A percentile compares a stretch with the other conserved stretches of the same genome.
Conservation (phyloP, 1,284 basidiomycete genomes). For the Athelia psychrophila region DNA sequence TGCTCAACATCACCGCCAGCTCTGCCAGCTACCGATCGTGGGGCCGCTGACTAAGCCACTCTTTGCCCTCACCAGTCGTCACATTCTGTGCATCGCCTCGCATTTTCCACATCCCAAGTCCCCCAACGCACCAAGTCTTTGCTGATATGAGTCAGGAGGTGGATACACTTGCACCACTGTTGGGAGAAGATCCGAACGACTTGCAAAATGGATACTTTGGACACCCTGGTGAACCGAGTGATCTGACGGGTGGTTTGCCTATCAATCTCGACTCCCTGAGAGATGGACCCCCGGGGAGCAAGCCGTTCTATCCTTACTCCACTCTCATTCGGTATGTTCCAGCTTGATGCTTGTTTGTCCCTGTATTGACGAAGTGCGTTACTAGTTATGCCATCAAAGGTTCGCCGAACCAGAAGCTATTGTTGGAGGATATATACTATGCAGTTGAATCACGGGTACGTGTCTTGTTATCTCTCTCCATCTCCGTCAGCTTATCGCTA, state of each 20-base stretch:
- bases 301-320: constrained; percentile 85
- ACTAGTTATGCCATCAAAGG: constrained; percentile 82
- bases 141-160: constrained; percentile 23
- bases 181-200: constrained; percentile 33
- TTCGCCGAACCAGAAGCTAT: constrained; percentile 76
- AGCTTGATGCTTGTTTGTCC: neutral
- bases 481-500: constrained; percentile 1
- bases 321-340: constrained; percentile 81
- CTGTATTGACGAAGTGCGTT: too few relatives aligned
- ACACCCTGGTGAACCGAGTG: constrained; percentile 63
- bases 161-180: constrained; percentile 36
- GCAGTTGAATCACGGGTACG: constrained; percentile 81
- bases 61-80: neutral
- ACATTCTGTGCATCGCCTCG: constrained; percentile 27
- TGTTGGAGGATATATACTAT: constrained; percentile 85
- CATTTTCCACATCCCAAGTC: constrained; percentile 9
- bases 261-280: constrained; percentile 81
- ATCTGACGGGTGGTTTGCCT: constrained; percentile 76
- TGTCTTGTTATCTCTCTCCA: constrained; percentile 14
- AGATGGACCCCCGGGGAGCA: constrained; percentile 79
- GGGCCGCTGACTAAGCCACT: too few relatives aligned
- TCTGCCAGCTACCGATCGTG: neutral
- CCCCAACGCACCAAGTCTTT: neutral
- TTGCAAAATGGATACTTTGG: constrained; percentile 62
- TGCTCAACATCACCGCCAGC: constrained; percentile 1